A percentile compares a stretch with the other conserved stretches of the same genome.
Conservation (phyloP, 169 alveolate species). For the Gregarina niphandrodes region DNA sequence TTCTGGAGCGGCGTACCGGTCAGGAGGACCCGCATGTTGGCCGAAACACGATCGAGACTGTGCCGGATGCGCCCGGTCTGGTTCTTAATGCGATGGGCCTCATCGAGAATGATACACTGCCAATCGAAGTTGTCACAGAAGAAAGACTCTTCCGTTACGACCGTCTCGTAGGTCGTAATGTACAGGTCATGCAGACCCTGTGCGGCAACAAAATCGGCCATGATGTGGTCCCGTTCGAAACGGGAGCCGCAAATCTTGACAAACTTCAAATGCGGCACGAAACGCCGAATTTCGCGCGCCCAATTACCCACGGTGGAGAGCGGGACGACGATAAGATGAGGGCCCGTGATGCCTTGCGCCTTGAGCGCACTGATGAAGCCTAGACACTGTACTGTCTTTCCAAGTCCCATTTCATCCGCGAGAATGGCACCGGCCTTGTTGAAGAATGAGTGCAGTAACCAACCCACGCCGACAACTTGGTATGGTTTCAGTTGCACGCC, state of each 20-base stretch:
- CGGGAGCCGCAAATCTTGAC: conserved; percentile 57
- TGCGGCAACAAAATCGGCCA: conserved; percentile 39
- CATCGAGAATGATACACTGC: conserved; percentile 84
- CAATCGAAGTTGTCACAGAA: conserved; percentile 46
- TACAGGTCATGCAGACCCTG: conserved; percentile 54
- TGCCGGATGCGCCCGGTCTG: conserved; percentile 69
- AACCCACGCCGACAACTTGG: conserved; percentile 62
- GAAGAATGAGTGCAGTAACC: conserved; percentile 51
- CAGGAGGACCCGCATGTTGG: conserved; percentile 60
- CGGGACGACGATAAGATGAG: conserved; percentile 80
- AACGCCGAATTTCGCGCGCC: conserved; percentile 67
- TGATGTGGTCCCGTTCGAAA: conserved; percentile 49
- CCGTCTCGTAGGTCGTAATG: conserved; percentile 69
- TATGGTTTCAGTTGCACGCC: conserved; percentile 55
- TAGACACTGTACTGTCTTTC: conserved; percentile 63
- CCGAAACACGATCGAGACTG: conserved; percentile 56
- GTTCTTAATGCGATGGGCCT: conserved; percentile 96
- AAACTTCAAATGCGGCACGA: conserved; percentile 53
- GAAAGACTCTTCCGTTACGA: conserved; percentile 57
- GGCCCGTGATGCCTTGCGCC: conserved; percentile 51
- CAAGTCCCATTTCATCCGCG: conserved; percentile 74
- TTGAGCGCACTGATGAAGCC: conserved; percentile 45
- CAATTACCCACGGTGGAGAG: conserved; percentile 76
- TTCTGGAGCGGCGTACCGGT: conserved; percentile 89
- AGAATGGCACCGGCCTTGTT: conserved; percentile 59